Percentiles rank a stretch among this genome's conserved stretches.
phyloP scores from a whole-genome alignment of 2,329 filamentous ascomycete species.

The Colletotrichum sp. region DNA sequence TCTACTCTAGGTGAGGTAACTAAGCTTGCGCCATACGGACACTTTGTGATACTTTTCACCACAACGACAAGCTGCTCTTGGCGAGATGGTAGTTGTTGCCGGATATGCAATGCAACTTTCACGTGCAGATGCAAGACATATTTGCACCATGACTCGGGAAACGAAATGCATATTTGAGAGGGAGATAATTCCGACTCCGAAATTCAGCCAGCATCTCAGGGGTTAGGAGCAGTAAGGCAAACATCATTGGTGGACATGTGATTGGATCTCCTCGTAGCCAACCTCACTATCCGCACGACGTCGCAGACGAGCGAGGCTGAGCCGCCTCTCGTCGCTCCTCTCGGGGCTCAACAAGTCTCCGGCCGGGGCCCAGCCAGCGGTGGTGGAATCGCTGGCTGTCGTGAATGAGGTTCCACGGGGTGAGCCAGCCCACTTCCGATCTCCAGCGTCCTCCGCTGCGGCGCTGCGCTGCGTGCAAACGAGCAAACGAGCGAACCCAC shows the following conservation, averaged over 20 bases:
- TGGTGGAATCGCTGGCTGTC: not conserved
- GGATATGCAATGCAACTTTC: not conserved
- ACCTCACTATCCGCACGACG: not conserved
- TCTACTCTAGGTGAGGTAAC: not conserved
- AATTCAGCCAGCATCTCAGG: not conserved
- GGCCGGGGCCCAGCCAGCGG: not conserved
- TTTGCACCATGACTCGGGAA: not conserved
- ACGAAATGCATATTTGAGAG: not conserved
- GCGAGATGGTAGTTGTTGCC: not conserved
- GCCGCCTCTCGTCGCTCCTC: not conserved
- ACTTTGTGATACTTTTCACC: not conserved
- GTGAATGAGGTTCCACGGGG: not conserved
- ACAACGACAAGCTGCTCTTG: not conserved
- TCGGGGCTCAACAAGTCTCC: not conserved
- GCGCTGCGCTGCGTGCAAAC: not conserved
- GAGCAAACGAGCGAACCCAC: too few species aligned
- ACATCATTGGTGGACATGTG: not conserved
- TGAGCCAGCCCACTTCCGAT: not conserved
- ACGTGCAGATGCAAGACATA: not conserved
- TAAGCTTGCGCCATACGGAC: not conserved
- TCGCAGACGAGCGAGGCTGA: constrained; percentile 15
- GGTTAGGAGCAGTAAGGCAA: not conserved
- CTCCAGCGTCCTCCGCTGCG: not conserved
- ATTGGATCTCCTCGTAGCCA: not conserved
- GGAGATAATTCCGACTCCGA: not conserved